Conservation (phyloP, 2,329 filamentous ascomycete species). For the Trichoderma cornu-damae region DNA sequence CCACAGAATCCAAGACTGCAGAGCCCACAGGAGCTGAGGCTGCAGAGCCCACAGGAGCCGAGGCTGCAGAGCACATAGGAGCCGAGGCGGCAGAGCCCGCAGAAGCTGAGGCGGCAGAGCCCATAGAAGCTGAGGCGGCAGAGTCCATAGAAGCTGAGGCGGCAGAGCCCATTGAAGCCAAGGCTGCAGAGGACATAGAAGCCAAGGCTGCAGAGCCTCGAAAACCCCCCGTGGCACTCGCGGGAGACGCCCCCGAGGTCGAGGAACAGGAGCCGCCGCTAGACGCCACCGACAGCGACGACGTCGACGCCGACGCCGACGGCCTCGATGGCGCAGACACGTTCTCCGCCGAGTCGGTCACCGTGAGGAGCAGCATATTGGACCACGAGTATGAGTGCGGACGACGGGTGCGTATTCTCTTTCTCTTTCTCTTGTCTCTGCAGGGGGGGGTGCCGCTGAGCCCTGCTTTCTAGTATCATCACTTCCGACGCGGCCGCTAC, state of each 20-base stretch:
- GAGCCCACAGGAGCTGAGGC: no score
- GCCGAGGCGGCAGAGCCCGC: slow-evolving; percentile 10
- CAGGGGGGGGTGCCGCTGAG: neutral
- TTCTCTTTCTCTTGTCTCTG: neutral
- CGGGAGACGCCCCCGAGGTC: slow-evolving; percentile 11
- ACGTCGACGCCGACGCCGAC: slow-evolving; percentile 6
- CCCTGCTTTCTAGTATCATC: slow-evolving; percentile 28
- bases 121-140: slow-evolving; percentile 11
- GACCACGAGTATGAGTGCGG: slow-evolving; percentile 19
- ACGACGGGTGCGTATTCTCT: slow-evolving; percentile 18
- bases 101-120: slow-evolving; percentile 10
- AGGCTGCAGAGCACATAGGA: slow-evolving; percentile 14
- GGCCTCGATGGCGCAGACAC: slow-evolving; percentile 4
- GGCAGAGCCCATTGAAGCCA: slow-evolving; percentile 11
- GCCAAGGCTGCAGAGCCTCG: slow-evolving; percentile 10
- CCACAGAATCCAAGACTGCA: neutral
- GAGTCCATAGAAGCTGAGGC: slow-evolving; percentile 13
- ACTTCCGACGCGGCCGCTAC: slow-evolving; percentile 33
- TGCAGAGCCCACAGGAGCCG: slow-evolving; percentile 10
- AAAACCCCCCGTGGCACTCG: neutral
- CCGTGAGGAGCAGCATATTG: slow-evolving; percentile 16
- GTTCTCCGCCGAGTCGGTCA: slow-evolving; percentile 4
- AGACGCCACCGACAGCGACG: slow-evolving; percentile 10
- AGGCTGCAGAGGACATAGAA: slow-evolving; percentile 3
- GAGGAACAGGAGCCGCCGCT: slow-evolving; percentile 15